Evolutionary conservation across 2,329 filamentous ascomycete species (phyloP).

Genomic region (Penicillium sp.): DNA sequence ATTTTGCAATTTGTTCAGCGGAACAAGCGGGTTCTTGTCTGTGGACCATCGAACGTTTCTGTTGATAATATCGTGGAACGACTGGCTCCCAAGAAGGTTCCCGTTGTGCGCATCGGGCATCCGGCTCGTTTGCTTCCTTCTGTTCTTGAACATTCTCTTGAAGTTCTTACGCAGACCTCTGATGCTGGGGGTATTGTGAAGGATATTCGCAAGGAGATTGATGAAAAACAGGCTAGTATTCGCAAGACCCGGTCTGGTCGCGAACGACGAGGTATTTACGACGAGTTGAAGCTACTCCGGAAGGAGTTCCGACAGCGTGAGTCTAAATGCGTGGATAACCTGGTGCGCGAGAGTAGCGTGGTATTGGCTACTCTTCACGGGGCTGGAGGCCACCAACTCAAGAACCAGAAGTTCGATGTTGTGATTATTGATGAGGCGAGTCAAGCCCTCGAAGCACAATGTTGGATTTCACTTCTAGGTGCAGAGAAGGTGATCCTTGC

Average conservation of each 20-base stretch:
- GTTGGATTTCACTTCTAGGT: constrained; percentile 85
- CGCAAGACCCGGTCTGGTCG: constrained; percentile 79
- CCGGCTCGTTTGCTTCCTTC: constrained; percentile 86
- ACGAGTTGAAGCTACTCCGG: constrained; percentile 77
- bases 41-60: constrained; percentile 92
- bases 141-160: constrained; percentile 84
- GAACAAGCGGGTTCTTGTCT: constrained; percentile 78
- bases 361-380: constrained; percentile 92
- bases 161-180: constrained; percentile 85
- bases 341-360: constrained; percentile 77
- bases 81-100: constrained; percentile 77
- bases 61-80: constrained; percentile 98
- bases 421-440: constrained; percentile 95
- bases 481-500: constrained; percentile 84
- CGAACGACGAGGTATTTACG: constrained; percentile 79
- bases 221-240: constrained; percentile 83
- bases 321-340: constrained; percentile 71
- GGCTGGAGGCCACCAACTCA: constrained; percentile 79
- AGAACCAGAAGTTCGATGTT: constrained; percentile 80
- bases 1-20: constrained; percentile 84
- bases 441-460: constrained; percentile 93
- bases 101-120: constrained; percentile 87
- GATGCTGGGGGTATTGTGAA: constrained; percentile 86
- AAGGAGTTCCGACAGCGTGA: constrained; percentile 88
- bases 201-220: constrained; percentile 90